Percentiles rank a stretch among this genome's conserved stretches.
phyloP scores from a whole-genome alignment of 768 basidiomycete species.

The Leccinum ochraceum region DNA sequence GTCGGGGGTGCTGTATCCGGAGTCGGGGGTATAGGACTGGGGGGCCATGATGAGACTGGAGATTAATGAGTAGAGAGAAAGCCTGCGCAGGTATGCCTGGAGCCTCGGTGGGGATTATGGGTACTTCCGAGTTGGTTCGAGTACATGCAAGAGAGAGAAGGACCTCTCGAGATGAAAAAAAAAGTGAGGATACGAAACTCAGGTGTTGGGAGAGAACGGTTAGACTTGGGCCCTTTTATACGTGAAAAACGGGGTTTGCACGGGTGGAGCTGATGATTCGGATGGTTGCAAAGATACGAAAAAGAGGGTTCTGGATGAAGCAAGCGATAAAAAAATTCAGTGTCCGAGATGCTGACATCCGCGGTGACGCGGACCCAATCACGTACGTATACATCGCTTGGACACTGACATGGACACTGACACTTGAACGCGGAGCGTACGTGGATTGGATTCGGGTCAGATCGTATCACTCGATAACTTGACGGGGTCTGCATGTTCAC shows the following conservation, averaged over 20 bases:
- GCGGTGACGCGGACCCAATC: constrained; percentile 18
- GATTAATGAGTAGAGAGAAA: constrained; percentile 52
- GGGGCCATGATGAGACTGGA: constrained; percentile 49
- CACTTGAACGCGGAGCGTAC: neutral
- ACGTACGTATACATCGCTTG: neutral
- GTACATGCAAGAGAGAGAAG: constrained; percentile 78
- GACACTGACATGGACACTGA: neutral
- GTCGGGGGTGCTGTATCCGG: constrained; percentile 72
- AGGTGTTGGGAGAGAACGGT: neutral
- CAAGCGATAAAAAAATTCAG: constrained; percentile 13
- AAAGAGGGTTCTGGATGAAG: constrained; percentile 20
- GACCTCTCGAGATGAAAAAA: constrained; percentile 23
- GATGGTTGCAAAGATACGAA: constrained; percentile 3
- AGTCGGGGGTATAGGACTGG: constrained; percentile 39
- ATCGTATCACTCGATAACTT: neutral
- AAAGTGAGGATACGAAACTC: neutral
- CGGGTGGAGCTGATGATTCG: neutral
- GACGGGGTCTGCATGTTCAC: too few species aligned
- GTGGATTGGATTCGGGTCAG: neutral
- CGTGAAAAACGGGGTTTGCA: constrained; percentile 23
- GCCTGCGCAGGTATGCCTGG: constrained; percentile 76
- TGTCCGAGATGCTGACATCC: constrained; percentile 18
- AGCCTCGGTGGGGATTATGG: constrained; percentile 88
- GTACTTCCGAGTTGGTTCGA: constrained; percentile 89
- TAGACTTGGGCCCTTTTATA: constrained; percentile 27